Base-by-base conservation (phyloP, 805 yeast species). In the Ogataea siamensis region DNA sequence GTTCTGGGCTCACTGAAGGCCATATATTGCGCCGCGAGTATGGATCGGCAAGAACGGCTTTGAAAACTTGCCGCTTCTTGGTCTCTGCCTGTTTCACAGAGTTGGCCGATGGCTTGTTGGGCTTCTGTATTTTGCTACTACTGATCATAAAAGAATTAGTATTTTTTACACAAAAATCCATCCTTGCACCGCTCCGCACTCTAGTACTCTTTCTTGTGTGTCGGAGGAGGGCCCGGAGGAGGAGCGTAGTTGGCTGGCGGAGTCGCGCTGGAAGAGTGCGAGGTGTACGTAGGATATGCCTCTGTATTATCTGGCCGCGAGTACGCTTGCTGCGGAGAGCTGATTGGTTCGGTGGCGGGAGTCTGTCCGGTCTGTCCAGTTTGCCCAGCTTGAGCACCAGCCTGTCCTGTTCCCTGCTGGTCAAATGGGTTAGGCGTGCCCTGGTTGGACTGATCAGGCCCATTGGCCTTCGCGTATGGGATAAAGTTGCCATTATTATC, bases 41-140 rank as follows among this genome's bases (percentile, higher is more conserved):
- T 3, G 88, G 87, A 43, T 76, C 77, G 21, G 78, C 80, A 17
- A 81, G 62, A 3, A 81, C 64, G 0, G 88, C 83, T 54, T 76
- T 80, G 60, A 76, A 76, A 2, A 79, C 77, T 47, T 77, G 80
- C 42, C 71, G 66, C 32, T 74, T 64, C 49, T 70, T 71, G 45
- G 64, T 62, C 34, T 78, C 83, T 2, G 68, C 42, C 15, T 68
- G 71, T 45, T 72, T 76, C n/a, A 51, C 23, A 5, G 50, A 44
- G 11, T 32, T 17, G 5, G 42, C 13, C 8, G 39, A 19, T 19
- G 40, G 29, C 31, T 31, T 31, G 13, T 26, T 15, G 11, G 19
- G 34, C 27, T 29, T 33, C 10, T 12, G 28, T 13, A 28, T 29
- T 18, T 36, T 39, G 9, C 19, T 27, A n/a, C 32, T 39, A 13